phyloP scores from a whole-genome alignment of 257 asterid species.

The Cinchona pubescens region DNA sequence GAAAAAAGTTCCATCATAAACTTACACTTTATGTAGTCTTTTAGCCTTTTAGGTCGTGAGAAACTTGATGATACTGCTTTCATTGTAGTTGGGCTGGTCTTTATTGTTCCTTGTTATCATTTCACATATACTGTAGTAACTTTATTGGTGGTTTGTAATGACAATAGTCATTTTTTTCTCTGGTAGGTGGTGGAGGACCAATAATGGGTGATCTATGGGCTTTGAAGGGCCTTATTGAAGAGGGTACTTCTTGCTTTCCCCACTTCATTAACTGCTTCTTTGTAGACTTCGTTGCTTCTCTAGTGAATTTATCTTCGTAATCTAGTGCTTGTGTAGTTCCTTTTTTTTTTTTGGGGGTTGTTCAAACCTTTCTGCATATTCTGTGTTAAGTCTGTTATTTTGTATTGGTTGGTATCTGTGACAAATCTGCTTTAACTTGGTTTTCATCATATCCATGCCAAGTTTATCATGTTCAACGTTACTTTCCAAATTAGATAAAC shows the following conservation, averaged over 20 bases:
- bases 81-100: background rate
- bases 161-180: conserved; percentile 3
- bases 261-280: background rate
- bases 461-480: background rate
- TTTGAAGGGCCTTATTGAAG: conserved; percentile 87
- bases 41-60: background rate
- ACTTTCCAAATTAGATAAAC: background rate
- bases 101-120: background rate
- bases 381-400: background rate
- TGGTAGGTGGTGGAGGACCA: conserved; percentile 95
- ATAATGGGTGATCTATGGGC: conserved; percentile 99
- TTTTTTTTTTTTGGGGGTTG: background rate
- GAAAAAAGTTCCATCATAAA: background rate
- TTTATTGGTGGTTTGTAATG: background rate
- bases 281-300: background rate
- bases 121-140: background rate
- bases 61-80: background rate
- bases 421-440: too few relatives aligned
- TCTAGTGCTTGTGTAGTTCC: background rate
- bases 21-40: background rate
- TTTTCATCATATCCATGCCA: background rate
- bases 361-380: background rate
- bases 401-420: background rate
- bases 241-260: conserved; percentile 43
- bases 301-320: background rate